Conservation (phyloP, 2,329 filamentous ascomycete species). For the Hymenoscyphus scutula region DNA sequence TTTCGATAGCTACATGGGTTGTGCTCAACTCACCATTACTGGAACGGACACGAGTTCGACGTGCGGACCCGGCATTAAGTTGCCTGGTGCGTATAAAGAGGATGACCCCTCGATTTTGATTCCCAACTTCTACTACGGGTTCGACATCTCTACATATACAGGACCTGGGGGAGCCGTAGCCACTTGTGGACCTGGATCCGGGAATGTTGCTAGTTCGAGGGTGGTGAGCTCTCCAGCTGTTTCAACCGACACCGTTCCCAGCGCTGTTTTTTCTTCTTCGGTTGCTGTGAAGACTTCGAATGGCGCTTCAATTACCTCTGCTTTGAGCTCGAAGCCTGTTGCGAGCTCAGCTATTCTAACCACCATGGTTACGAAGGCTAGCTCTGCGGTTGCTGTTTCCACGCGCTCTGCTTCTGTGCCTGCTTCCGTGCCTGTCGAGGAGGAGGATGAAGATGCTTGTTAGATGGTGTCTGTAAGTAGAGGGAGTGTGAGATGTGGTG, state of each 20-base stretch:
- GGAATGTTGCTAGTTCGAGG: background rate
- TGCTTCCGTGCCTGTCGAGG: background rate
- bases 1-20: slow-evolving; percentile 26
- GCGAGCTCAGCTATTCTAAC: background rate
- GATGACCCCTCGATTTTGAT: slow-evolving; percentile 28
- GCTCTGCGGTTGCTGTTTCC: background rate
- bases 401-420: background rate
- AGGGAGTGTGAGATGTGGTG: too few species aligned
- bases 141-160: slow-evolving; percentile 24
- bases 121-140: slow-evolving; percentile 27
- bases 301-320: background rate
- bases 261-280: background rate
- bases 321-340: background rate
- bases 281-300: background rate
- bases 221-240: background rate
- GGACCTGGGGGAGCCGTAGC: slow-evolving; percentile 27
- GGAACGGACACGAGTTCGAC: slow-evolving; percentile 16
- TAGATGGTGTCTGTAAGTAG: background rate
- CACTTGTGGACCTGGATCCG: slow-evolving; percentile 13
- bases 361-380: background rate
- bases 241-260: background rate
- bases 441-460: background rate
- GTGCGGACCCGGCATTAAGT: slow-evolving; percentile 25
- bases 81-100: slow-evolving; percentile 27
- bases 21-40: slow-evolving; percentile 29